Conservation (phyloP, 108 stramenopile species). For the Pseudonitzschia multiseries region DNA sequence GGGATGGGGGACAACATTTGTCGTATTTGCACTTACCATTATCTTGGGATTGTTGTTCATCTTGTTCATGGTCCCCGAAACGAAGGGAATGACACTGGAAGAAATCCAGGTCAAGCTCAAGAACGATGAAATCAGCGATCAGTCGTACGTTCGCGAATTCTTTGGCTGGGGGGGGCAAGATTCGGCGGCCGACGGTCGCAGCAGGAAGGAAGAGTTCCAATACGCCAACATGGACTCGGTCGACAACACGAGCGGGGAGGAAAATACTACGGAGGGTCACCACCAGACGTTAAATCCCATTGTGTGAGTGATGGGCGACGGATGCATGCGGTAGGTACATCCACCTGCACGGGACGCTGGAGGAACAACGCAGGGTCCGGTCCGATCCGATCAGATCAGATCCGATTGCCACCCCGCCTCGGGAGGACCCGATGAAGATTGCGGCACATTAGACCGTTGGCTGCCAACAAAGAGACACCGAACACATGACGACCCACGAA, state of each 20-base stretch:
- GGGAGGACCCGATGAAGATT: no score
- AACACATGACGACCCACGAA: no score
- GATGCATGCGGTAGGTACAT: no score
- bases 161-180: not conserved
- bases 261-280: no score
- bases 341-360: no score
- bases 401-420: no score
- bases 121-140: not conserved
- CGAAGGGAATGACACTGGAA: constrained; percentile 68
- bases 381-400: no score
- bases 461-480: no score
- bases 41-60: constrained; percentile 46
- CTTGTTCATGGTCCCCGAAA: constrained; percentile 70
- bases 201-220: constrained; percentile 73
- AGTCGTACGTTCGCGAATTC: not conserved
- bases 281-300: no score
- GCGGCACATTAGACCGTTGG: no score
- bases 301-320: no score
- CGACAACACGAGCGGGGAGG: constrained; percentile 29
- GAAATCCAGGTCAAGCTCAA: constrained; percentile 52
- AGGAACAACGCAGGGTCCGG: no score
- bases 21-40: constrained; percentile 45
- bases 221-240: constrained; percentile 67
- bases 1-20: constrained; percentile 64
- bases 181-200: not conserved